Evolutionary conservation across 805 yeast genomes (phyloP).

Genomic region (Lipomyces yamadae): DNA sequence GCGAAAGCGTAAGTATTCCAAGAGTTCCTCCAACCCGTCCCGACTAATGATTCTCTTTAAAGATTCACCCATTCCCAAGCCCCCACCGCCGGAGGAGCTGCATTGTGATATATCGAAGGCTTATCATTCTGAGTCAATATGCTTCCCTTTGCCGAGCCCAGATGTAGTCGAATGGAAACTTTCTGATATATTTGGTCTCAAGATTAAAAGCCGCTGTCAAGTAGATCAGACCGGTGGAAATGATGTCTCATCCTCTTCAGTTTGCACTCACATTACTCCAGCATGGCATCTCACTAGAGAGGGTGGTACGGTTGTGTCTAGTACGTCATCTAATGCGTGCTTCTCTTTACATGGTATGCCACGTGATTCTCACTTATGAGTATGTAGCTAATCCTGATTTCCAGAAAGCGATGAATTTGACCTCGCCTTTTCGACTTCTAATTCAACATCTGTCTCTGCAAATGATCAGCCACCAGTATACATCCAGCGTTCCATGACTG

Average conservation of each 20-base stretch:
- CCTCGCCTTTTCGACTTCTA: conserved; percentile 44
- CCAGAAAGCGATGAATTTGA: conserved; percentile 24
- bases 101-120: conserved; percentile 73
- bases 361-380: neutral
- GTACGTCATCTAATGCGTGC: conserved; percentile 42
- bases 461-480: conserved; percentile 61
- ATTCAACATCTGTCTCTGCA: conserved; percentile 53
- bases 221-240: conserved; percentile 21
- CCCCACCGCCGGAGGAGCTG: conserved; percentile 69
- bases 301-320: conserved; percentile 25
- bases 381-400: neutral
- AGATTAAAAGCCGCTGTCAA: conserved; percentile 66
- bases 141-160: conserved; percentile 74
- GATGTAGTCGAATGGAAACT: conserved; percentile 57
- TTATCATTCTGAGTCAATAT: conserved; percentile 60
- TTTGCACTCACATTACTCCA: conserved; percentile 26
- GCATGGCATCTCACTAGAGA: conserved; percentile 22
- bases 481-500: conserved; percentile 86
- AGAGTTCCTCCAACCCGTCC: neutral
- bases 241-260: conserved; percentile 9
- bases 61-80: conserved; percentile 76
- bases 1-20: conserved; percentile 44
- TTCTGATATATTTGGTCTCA: conserved; percentile 70
- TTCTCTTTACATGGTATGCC: conserved; percentile 34
- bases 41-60: conserved; percentile 2